These are phyloP conservation scores for Termitomyces sp. DNA, from an alignment of 768 basidiomycete genomes.

Conservation along the genomic window DNA sequence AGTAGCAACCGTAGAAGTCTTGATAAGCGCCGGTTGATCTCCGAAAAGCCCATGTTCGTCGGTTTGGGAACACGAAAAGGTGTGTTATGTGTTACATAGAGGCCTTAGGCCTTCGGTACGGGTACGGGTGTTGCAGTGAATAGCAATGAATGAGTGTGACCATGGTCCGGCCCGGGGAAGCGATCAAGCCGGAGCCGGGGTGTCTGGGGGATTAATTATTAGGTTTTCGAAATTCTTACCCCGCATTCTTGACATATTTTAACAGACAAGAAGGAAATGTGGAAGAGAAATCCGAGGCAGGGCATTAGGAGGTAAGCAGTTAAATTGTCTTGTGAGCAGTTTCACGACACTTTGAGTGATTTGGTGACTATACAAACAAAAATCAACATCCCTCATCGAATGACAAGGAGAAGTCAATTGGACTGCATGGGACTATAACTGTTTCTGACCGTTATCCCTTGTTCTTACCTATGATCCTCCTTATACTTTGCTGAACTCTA, in stretches of 20 bases:
- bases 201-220: constrained; percentile 13
- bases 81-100: not conserved
- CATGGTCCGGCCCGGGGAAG: not conserved
- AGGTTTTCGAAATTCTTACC: constrained; percentile 1
- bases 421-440: not conserved
- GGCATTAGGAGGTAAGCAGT: constrained; percentile 5
- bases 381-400: constrained; percentile 16
- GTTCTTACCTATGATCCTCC: not conserved
- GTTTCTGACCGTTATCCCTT: not conserved
- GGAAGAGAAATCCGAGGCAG: constrained; percentile 2
- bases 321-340: not conserved
- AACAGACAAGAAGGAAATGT: not conserved
- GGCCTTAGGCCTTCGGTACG: not conserved
- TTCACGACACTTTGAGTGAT: not conserved
- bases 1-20: not conserved
- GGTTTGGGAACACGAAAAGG: not conserved
- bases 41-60: not conserved
- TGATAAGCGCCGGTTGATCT: not conserved
- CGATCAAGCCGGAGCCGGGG: constrained; percentile 12
- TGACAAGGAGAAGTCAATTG: not conserved
- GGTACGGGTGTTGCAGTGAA: too few relatives aligned
- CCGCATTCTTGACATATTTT: constrained; percentile 8
- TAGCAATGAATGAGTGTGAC: not conserved
- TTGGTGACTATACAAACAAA: constrained; percentile 15
- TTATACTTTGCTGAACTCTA: not conserved